These are phyloP conservation scores for Kwoniella dendrophila DNA, from an alignment of 768 basidiomycete species.

Conservation along the genomic window DNA sequence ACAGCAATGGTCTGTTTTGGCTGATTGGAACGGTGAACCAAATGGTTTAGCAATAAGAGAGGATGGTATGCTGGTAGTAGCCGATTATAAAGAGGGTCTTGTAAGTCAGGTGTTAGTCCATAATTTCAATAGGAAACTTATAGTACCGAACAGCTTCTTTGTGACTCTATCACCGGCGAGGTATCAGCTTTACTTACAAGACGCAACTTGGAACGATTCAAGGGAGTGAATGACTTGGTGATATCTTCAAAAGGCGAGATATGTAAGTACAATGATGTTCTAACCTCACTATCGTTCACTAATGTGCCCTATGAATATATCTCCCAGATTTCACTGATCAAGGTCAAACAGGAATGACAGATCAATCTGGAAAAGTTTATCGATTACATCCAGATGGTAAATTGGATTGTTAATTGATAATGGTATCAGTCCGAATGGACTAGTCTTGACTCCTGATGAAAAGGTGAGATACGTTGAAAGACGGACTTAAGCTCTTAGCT, in stretches of 20 bases:
- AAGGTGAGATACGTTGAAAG: too few relatives aligned
- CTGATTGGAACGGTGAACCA: slow-evolving; percentile 29
- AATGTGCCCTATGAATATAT: not conserved
- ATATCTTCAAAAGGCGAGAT: slow-evolving; percentile 27
- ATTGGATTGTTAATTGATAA: slow-evolving; percentile 27
- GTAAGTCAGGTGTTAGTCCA: slow-evolving; percentile 13
- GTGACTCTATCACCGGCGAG: slow-evolving; percentile 16
- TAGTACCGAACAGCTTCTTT: slow-evolving; percentile 13
- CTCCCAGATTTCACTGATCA: slow-evolving; percentile 36
- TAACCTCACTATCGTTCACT: too few relatives aligned
- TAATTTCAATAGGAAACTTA: not conserved
- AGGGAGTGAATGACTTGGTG: slow-evolving; percentile 31
- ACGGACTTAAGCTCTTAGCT: too few relatives aligned
- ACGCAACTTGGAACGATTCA: slow-evolving; percentile 33
- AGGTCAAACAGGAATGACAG: slow-evolving; percentile 38
- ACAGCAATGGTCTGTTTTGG: slow-evolving; percentile 5
- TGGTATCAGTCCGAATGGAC: slow-evolving; percentile 31
- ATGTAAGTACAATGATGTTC: slow-evolving; percentile 21
- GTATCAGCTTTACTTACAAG: slow-evolving; percentile 15
- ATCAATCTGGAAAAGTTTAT: slow-evolving; percentile 32
- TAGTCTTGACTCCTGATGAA: slow-evolving; percentile 32
- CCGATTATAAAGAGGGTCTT: slow-evolving; percentile 34
- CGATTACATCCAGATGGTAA: slow-evolving; percentile 26
- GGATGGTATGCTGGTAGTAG: slow-evolving; percentile 27
- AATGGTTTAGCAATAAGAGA: slow-evolving; percentile 28